Percentiles rank a stretch among this genome's conserved stretches.
Conservation (phyloP, 768 basidiomycete genomes). For the Ramaria sp. region DNA sequence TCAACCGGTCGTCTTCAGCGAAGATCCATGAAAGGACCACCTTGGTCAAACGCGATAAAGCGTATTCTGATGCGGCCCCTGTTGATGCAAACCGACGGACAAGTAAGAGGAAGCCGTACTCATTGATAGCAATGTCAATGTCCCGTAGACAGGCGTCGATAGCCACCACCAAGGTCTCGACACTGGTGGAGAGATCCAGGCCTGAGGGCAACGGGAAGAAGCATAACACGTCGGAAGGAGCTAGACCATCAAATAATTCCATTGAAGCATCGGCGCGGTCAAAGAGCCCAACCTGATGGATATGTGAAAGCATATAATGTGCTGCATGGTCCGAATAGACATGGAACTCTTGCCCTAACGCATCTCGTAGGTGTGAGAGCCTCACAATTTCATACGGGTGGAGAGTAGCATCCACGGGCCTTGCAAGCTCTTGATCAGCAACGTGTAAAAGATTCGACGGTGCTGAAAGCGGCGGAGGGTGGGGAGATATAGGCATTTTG, state of each 20-base stretch:
- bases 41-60: constrained; percentile 47
- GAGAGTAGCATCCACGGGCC: constrained; percentile 17
- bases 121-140: constrained; percentile 63
- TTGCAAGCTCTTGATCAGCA: constrained; percentile 18
- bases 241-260: constrained; percentile 27
- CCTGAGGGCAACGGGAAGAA: constrained; percentile 61
- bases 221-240: constrained; percentile 31
- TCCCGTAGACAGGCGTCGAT: constrained; percentile 65
- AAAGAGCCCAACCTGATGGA: constrained; percentile 55
- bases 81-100: constrained; percentile 64
- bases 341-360: constrained; percentile 48
- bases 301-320: constrained; percentile 42
- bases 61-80: constrained; percentile 62
- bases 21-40: constrained; percentile 61
- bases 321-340: constrained; percentile 45
- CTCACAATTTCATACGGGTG: constrained; percentile 50
- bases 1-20: constrained; percentile 63
- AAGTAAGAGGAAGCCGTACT: constrained; percentile 63
- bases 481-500: constrained; percentile 25
- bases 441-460: constrained; percentile 40
- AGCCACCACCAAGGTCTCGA: constrained; percentile 60
- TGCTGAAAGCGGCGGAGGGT: constrained; percentile 8
- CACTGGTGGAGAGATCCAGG: constrained; percentile 59
- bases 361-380: constrained; percentile 48
- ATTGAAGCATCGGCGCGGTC: constrained; percentile 30